These are phyloP conservation scores for Neonectria ditissima DNA, from an alignment of 2,329 filamentous ascomycete genomes.

Conservation along the genomic window DNA sequence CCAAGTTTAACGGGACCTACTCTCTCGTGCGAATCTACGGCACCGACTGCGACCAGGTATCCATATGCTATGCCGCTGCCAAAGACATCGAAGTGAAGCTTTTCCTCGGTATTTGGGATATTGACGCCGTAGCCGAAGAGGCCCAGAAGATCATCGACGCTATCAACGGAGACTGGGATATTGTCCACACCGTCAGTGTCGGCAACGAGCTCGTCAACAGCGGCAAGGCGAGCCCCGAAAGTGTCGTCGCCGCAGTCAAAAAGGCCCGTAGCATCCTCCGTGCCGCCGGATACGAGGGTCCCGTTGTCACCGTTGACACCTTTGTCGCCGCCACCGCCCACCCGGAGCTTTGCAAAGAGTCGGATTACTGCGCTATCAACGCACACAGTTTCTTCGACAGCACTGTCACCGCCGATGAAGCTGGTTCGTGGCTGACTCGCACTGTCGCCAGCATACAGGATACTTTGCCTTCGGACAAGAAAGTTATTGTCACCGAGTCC, in stretches of 20 bases:
- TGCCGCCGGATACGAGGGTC: slow-evolving; percentile 74
- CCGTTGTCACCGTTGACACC: slow-evolving; percentile 84
- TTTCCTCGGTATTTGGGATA: slow-evolving; percentile 80
- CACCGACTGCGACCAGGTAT: slow-evolving; percentile 80
- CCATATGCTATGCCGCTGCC: slow-evolving; percentile 71
- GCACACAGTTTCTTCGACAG: slow-evolving; percentile 86
- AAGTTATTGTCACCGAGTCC: slow-evolving; percentile 81
- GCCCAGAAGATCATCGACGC: slow-evolving; percentile 71
- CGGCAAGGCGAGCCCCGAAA: slow-evolving; percentile 62
- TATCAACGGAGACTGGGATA: slow-evolving; percentile 73
- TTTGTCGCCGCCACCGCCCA: slow-evolving; percentile 75
- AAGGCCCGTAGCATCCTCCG: slow-evolving; percentile 69
- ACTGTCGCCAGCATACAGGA: slow-evolving; percentile 62
- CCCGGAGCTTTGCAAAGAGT: slow-evolving; percentile 76
- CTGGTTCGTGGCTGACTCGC: slow-evolving; percentile 74
- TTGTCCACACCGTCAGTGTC: slow-evolving; percentile 77
- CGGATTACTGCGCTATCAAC: slow-evolving; percentile 85
- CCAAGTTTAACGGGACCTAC: slow-evolving; percentile 64
- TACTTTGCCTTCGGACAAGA: slow-evolving; percentile 61
- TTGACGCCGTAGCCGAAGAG: slow-evolving; percentile 66
- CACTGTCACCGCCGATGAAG: slow-evolving; percentile 66
- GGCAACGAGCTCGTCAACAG: slow-evolving; percentile 86
- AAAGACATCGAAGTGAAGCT: slow-evolving; percentile 75
- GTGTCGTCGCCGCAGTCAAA: slow-evolving; percentile 69
- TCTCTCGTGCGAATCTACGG: slow-evolving; percentile 81